Evolutionary conservation across 148 eudicot genomes (phyloP), one percentile per base, ranked within the genome.

Genomic region (Salicornia ramosissima): DNA sequence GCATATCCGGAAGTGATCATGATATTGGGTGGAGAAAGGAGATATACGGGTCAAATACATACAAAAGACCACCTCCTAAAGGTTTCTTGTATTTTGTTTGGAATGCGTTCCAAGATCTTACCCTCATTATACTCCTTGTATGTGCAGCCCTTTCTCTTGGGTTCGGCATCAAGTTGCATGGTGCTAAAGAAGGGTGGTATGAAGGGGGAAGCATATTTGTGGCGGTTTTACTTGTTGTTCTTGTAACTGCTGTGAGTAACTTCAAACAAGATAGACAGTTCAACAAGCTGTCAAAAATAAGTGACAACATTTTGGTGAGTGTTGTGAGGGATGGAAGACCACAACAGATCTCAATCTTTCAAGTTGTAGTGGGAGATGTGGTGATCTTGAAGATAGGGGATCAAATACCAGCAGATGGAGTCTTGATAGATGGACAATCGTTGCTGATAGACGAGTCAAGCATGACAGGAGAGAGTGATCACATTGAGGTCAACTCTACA

Each of bases 401-500:
- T 70, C 97, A 91, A 71, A 79, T 87, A 47, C 88, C 97, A 1
- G 97, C 97, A 0, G 92, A 91, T 10, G 95, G 97, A 21, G 16
- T 91, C 42, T 83, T 88, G 74, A 55, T 91, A 5, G 78, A 71
- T 12, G 95, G 95, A 0, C 86, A 87, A 74, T 88, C 95, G 10
- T 59, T 91, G 58, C 83, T 72, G 50, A 70, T 91, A 26, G 94
- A 91, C 29, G 94, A 88, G 69, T 91, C 97, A 5, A 91, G 97
- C 86, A 88, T 87, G 85, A 91, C 97, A 0, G 97, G 97, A 19
- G 97, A 91, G 72, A 88, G 95, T 64, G 97, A 91, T 24, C 85
- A 83, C 28, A 82, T 88, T 19, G 87, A 86, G 50, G 85, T 91
- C 4, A 75, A 91, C 46, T 49, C 77, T 1, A 21, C 22, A 0